Base-by-base conservation (phyloP, 306 rosid species). In the Prunus mume region DNA sequence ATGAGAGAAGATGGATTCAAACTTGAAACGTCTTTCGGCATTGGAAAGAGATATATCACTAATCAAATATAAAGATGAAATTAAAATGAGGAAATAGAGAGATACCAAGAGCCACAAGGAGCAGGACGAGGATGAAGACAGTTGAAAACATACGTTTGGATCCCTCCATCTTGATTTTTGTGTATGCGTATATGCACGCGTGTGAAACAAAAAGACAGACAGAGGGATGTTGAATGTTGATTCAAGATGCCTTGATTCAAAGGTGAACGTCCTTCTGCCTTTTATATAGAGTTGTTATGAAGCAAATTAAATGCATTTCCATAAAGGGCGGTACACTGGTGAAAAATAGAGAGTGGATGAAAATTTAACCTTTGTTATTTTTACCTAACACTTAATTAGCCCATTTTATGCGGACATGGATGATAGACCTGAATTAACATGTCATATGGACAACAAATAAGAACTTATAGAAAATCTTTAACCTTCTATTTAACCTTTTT, bases 61-160 rank as follows among this genome's bases (percentile, higher is more conserved):
- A 28, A 28, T 34, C 22, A 56, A 13, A 6, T 24, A 45, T 46
- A 4, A 68, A 68, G 14, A 46, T 46, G 20, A 47, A 25, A 10
- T 50, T 18, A 32, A 52, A 47, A 32, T 34, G 25, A 18, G 25
- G 24, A 32, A 32, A 64, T 13, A 30, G 63, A 70, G 19, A 10
- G 12, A 52, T 70, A 70, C 63, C 74, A 3, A 70, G 52, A 28
- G 63, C 63, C 58, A 70, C 74, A 28, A 70, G 4, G 52, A 70
- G 63, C 60, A 70, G 43, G 47, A 70, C 5, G 7, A 52, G 12
- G 10, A 70, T 30, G 12, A 30, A 52, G 74, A 32, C 0, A 20
- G n/a, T 51, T 3, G 62, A 30, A 52, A 52, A 70, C 11, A 70
- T 27, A 51, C 63, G 49, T 5, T 9, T 3, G 2, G 63, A 70